Percentiles rank a stretch among this genome's conserved stretches.
Evolutionary conservation across 768 basidiomycete genomes (phyloP).

Genomic region (Gymnopilus dilepis): DNA sequence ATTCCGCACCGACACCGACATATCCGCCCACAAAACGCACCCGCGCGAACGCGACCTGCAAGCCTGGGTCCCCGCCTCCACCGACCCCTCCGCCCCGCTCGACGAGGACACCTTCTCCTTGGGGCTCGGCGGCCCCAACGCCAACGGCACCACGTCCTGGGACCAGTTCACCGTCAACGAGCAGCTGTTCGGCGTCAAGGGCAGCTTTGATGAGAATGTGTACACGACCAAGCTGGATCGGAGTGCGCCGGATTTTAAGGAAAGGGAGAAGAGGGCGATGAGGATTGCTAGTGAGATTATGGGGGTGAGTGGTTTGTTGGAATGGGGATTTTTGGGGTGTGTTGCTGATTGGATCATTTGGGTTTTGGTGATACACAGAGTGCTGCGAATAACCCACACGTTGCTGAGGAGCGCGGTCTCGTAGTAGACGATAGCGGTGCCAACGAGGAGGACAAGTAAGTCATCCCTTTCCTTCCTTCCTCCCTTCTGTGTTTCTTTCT

Average conservation of each 20-base stretch:
- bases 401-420: conserved; percentile 86
- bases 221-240: conserved; percentile 96
- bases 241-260: conserved; percentile 82
- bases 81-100: conserved; percentile 35
- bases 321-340: neutral
- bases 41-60: conserved; percentile 79
- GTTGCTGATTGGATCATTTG: conserved; percentile 1
- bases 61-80: conserved; percentile 68
- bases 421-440: conserved; percentile 69
- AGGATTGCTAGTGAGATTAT: conserved; percentile 91
- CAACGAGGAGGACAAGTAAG: conserved; percentile 97
- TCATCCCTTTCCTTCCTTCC: too few relatives aligned
- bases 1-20: conserved; percentile 85
- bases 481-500: too few relatives aligned
- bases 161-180: conserved; percentile 97
- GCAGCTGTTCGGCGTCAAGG: conserved; percentile 88
- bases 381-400: conserved; percentile 75
- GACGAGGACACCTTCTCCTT: conserved; percentile 54
- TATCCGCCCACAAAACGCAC: conserved; percentile 58
- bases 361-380: conserved; percentile 46
- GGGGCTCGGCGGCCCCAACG: too few relatives aligned
- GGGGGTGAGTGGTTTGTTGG: conserved; percentile 56
- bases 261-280: conserved; percentile 86
- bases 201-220: conserved; percentile 89
- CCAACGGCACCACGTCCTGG: conserved; percentile 67